Evolutionary conservation across 2,329 filamentous ascomycete species (phyloP), one percentile per base, ranked within the genome.

Genomic region (Sclerotinia glacialis): DNA sequence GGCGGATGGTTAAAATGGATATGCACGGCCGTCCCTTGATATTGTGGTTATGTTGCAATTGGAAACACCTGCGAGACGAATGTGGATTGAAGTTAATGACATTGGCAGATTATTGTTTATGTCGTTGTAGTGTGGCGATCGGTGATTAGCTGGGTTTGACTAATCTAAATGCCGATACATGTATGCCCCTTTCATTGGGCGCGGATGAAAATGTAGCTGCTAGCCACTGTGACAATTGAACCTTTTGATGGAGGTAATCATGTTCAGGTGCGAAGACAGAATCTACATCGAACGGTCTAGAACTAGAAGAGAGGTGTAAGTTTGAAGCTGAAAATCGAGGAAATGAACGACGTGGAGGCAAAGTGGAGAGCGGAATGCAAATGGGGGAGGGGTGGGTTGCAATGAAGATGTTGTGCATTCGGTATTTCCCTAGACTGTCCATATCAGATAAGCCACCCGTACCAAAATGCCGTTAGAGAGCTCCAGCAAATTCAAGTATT

Each of bases 361-460:
- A 49, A 23, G n/a, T 49, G 31, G 14, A 31, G 46, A 61, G 31
- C 6, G 23, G 44, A 18, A 37, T 61, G 31, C n/a, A 37, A n/a
- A 61, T 23, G 14, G 28, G 21, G 26, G 44, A 53, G 26, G 9
- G 18, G 12, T 47, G 11, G 42, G 21, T 34, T 31, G 5, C 23
- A 61, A 26, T 40, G 58, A 47, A 59, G 56, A 47, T 49, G n/a
- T 37, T 31, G 58, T 49, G 58, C 58, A 26, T 37, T 34, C n/a
- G 31, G 31, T 18, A 37, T 34, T n/a, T 31, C 34, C 21, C 54
- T 47, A 23, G 21, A 34, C 12, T 23, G 12, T 34, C 56, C 42
- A 60, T 23, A n/a, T 23, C 12, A 37, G 28, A 49, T 46, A 49
- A 49, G 58, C 58, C 44, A 49, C 5, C n/a, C n/a, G 44, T 16